A percentile compares a stretch with the other conserved stretches of the same genome.
These are phyloP conservation scores for Ottelia alismoides DNA, from an alignment of 106 monocot species.

Conservation along the genomic window DNA sequence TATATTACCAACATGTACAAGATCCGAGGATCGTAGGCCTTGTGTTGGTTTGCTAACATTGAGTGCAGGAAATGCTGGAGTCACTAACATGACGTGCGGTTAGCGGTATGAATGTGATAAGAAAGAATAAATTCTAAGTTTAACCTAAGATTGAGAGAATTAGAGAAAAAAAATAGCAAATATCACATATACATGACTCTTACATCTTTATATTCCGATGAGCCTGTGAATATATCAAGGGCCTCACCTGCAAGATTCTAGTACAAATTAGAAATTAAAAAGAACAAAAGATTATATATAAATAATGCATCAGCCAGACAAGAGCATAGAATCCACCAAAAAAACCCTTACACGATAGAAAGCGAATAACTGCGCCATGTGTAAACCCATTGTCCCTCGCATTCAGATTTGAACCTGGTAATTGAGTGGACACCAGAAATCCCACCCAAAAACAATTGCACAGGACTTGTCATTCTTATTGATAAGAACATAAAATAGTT, in stretches of 20 bases:
- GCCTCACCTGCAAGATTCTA: constrained; percentile 52
- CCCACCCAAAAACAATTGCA: too few species aligned
- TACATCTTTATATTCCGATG: constrained; percentile 67
- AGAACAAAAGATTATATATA: neutral
- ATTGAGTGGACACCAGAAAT: neutral
- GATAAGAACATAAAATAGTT: too few species aligned
- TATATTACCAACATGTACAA: neutral
- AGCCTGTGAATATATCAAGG: constrained; percentile 53
- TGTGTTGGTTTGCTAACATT: neutral
- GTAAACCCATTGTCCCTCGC: constrained; percentile 37
- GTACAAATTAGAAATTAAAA: constrained; percentile 1
- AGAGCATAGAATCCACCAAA: neutral
- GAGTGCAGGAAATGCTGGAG: neutral
- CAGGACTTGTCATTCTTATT: too few species aligned
- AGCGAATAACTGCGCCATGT: constrained; percentile 77
- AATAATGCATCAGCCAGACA: neutral
- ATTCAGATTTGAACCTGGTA: constrained; percentile 52
- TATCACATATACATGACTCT: too few species aligned
- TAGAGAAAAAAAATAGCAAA: too few species aligned
- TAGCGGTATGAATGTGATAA: too few species aligned
- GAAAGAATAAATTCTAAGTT: too few species aligned
- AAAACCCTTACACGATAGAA: constrained; percentile 56
- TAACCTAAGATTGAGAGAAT: too few species aligned
- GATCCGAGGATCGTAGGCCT: neutral
- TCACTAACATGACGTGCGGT: too few species aligned